A percentile compares a stretch with the other conserved stretches of the same genome.
These are phyloP conservation scores for Articulospora tetracladia DNA, from an alignment of 495 filamentous ascomycete genomes.

Conservation along the genomic window DNA sequence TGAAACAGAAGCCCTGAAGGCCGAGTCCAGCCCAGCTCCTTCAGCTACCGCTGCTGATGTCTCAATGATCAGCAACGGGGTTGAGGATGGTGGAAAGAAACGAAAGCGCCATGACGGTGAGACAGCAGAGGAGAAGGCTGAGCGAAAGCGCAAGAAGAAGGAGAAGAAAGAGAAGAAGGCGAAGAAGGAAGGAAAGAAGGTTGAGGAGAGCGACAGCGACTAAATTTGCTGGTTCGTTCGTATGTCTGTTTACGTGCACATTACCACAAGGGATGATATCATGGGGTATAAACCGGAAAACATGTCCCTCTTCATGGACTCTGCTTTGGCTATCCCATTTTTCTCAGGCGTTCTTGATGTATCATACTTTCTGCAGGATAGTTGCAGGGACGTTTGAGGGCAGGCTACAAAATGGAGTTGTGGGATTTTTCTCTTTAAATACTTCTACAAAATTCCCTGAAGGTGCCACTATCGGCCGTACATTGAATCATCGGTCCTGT, in stretches of 20 bases:
- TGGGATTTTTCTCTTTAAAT: constrained; percentile 12
- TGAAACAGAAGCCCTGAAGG: constrained; percentile 21
- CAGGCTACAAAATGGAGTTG: constrained; percentile 18
- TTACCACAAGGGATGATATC: neutral
- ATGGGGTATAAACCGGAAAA: neutral
- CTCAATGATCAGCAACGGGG: constrained; percentile 35
- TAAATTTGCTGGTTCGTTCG: constrained; percentile 26
- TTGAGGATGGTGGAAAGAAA: constrained; percentile 59
- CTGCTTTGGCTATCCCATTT: neutral
- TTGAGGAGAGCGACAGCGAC: constrained; percentile 54
- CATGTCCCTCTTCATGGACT: neutral
- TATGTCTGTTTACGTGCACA: neutral
- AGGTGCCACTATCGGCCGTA: neutral
- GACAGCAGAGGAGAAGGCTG: constrained; percentile 63
- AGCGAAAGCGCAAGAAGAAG: constrained; percentile 60
- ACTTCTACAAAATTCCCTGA: constrained; percentile 3
- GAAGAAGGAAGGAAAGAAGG: constrained; percentile 47
- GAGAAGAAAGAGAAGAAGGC: constrained; percentile 59
- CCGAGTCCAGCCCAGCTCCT: constrained; percentile 31
- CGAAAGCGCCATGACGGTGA: constrained; percentile 80
- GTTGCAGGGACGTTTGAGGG: constrained; percentile 9
- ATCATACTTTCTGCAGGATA: constrained; percentile 22
- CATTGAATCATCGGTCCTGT: neutral
- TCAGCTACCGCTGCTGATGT: constrained; percentile 30
- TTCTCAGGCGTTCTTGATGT: constrained; percentile 21